Percentiles rank a stretch among this genome's conserved stretches.
phyloP scores from a whole-genome alignment of 179 eudicot species.

The Amaranthus tricolor region DNA sequence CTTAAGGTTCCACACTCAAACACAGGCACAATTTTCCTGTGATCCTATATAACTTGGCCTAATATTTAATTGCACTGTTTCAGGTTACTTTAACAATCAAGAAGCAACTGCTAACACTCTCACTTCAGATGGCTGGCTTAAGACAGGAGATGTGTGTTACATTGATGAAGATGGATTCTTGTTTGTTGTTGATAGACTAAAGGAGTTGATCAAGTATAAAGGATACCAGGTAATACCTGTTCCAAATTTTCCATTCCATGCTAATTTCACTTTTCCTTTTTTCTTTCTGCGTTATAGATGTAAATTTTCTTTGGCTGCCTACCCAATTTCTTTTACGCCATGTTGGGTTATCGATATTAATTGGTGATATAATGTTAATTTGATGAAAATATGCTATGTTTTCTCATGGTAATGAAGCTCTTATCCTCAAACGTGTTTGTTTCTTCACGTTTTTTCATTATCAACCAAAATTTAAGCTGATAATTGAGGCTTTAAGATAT shows the following conservation, averaged over 20 bases:
- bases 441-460: too few relatives aligned
- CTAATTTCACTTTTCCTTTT: not conserved
- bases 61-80: not conserved
- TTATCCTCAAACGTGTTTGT: too few relatives aligned
- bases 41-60: not conserved
- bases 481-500: too few relatives aligned
- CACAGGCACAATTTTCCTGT: not conserved
- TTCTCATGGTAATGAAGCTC: too few relatives aligned
- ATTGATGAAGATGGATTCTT: conserved; percentile 50
- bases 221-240: conserved; percentile 45
- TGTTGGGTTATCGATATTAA: too few relatives aligned
- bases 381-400: too few relatives aligned
- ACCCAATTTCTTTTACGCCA: not conserved
- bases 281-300: not conserved
- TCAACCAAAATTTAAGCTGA: too few relatives aligned
- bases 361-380: too few relatives aligned
- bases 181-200: conserved; percentile 53
- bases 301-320: not conserved
- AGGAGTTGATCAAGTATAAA: conserved; percentile 56
- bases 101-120: conserved; percentile 47
- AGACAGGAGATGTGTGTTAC: conserved; percentile 55
- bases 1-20: too few relatives aligned
- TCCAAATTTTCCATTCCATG: not conserved
- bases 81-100: conserved; percentile 49
- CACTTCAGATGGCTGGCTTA: conserved; percentile 50